phyloP scores from a whole-genome alignment of 768 basidiomycete genomes.

The Postia placenta region DNA sequence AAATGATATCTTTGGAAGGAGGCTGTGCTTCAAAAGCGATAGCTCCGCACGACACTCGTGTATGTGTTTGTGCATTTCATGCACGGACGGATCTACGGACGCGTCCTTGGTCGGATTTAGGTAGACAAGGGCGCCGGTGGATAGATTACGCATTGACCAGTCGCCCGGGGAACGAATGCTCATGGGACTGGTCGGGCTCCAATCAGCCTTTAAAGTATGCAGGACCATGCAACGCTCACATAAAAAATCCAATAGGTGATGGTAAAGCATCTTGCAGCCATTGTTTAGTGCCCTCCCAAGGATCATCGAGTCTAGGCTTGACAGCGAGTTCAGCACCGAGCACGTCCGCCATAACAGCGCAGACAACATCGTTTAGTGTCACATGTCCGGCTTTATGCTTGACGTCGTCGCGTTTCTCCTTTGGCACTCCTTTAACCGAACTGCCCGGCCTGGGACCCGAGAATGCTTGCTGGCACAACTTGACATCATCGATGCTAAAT shows the following conservation, averaged over 20 bases:
- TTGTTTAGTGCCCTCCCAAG: slow-evolving; percentile 5
- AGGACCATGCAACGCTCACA: slow-evolving; percentile 7
- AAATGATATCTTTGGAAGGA: slow-evolving; percentile 13
- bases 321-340: slow-evolving; percentile 9
- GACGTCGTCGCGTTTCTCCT: slow-evolving; percentile 9
- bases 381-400: slow-evolving; percentile 13
- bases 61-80: slow-evolving; percentile 17
- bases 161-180: slow-evolving; percentile 19
- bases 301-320: slow-evolving; percentile 4
- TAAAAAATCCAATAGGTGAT: slow-evolving; percentile 17
- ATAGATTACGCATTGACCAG: slow-evolving; percentile 21
- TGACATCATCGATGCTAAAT: slow-evolving; percentile 16
- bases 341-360: slow-evolving; percentile 19
- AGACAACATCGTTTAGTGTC: slow-evolving; percentile 21
- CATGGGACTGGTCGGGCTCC: slow-evolving; percentile 12
- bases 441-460: slow-evolving; percentile 14
- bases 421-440: slow-evolving; percentile 13
- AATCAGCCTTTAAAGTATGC: background rate
- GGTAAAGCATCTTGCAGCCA: slow-evolving; percentile 10
- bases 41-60: slow-evolving; percentile 18
- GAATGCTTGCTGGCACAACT: slow-evolving; percentile 19
- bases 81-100: slow-evolving; percentile 5
- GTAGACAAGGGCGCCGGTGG: slow-evolving; percentile 17
- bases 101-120: slow-evolving; percentile 11
- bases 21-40: slow-evolving; percentile 16